Evolutionary conservation across 331 rosid genomes (phyloP), one percentile per base, ranked within the genome.

Genomic region (Erythrophleum ivorense): DNA sequence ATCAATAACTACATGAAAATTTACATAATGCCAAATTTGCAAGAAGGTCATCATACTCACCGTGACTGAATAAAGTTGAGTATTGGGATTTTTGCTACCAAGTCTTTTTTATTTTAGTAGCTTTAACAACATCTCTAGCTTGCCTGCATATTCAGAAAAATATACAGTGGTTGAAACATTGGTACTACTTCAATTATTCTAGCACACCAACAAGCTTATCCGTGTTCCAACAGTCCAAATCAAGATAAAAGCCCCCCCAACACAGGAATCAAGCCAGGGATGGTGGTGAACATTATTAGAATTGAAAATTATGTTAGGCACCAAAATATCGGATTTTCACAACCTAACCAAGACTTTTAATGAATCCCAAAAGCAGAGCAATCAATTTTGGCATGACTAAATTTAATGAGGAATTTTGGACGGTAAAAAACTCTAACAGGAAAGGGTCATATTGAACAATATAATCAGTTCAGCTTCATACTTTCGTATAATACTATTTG

Each of bases 101-200:
- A 92, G 55, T 38, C 94, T 90, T 85, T 91, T 91, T 24, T 24
- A n/a, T 24, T 82, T 89, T 91, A 33, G 91, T 79, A 57, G 95
- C 95, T 82, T 94, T 95, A 40, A 91, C 86, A 74, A 84, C 92
- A 71, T 90, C 97, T 84, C 75, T 91, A 78, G 94, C 91, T 85
- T 87, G 92, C 87, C 97, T 92, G 92, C 84, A 78, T 41, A 60
- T n/a, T 65, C 52, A 73, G 41, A 33, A 57, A 57, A 73, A 68
- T 63, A 62, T 14, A 75, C 10, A 60, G 84, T 4, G 34, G 59
- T 71, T 68, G 60, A 52, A 78, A 74, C n/a, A n/a, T n/a, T n/a
- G n/a, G n/a, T n/a, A 82, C 49, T 15, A 5, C 59, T 60, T 41
- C 75, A 48, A 57, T 73, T 81, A 21, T 31, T 73, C 55, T 65